Conservation (phyloP, 805 yeast species). For the Clavispora vitiphila region DNA sequence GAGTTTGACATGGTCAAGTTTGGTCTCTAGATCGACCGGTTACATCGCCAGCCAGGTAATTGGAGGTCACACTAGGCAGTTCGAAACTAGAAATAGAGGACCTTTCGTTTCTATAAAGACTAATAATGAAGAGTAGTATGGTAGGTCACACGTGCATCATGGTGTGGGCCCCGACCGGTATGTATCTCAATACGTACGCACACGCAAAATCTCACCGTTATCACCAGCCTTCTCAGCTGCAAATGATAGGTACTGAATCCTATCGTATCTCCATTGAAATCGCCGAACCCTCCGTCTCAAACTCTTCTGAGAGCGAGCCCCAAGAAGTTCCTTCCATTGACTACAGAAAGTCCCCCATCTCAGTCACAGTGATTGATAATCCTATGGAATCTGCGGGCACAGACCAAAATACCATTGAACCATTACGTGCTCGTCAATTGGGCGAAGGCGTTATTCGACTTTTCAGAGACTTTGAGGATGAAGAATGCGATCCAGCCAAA, state of each 20-base stretch:
- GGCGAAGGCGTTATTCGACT: constrained; percentile 74
- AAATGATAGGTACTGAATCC: constrained; percentile 39
- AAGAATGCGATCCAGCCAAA: constrained; percentile 7
- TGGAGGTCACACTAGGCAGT: no score
- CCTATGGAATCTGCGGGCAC: not conserved
- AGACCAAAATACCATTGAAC: constrained; percentile 25
- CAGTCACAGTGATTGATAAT: constrained; percentile 24
- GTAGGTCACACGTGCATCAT: no score
- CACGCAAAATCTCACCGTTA: not conserved
- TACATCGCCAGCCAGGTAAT: no score
- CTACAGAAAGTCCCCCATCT: constrained; percentile 28
- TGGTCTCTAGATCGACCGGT: constrained; percentile 6
- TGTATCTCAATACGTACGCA: not conserved
- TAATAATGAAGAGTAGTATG: no score
- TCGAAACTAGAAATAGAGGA: no score
- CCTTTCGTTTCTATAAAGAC: no score
- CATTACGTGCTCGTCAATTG: constrained; percentile 55
- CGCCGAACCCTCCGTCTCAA: not conserved
- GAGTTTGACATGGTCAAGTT: constrained; percentile 14
- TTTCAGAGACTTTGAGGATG: constrained; percentile 48
- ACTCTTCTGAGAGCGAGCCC: not conserved
- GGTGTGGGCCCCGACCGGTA: no score
- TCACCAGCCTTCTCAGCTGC: not conserved
- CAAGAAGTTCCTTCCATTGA: constrained; percentile 15
- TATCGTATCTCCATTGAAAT: constrained; percentile 33